These are phyloP conservation scores for Leccinellum luteum DNA, from an alignment of 768 basidiomycete genomes.

Conservation along the genomic window DNA sequence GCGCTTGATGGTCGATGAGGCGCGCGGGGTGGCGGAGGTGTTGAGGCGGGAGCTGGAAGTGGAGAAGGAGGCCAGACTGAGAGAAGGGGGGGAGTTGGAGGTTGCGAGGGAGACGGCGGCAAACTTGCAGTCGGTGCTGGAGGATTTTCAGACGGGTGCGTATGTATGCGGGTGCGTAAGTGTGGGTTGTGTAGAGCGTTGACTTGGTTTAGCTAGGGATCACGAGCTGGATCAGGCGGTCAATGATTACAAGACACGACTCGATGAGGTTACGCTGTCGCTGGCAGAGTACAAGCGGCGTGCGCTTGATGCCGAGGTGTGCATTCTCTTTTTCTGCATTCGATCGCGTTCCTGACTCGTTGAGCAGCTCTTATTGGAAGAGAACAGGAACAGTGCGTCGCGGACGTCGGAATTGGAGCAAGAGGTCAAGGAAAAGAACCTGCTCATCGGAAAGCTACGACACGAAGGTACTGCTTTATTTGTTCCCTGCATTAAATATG, in stretches of 20 bases:
- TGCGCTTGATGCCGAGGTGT: conserved; percentile 83
- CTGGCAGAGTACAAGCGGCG: conserved; percentile 91
- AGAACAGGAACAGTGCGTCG: conserved; percentile 61
- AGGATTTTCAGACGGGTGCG: conserved; percentile 93
- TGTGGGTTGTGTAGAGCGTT: background rate
- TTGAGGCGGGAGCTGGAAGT: conserved; percentile 66
- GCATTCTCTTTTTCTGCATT: conserved; percentile 13
- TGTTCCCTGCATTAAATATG: background rate
- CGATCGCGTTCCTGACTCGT: conserved; percentile 3
- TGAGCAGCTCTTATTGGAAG: conserved; percentile 68
- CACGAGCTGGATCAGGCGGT: conserved; percentile 85
- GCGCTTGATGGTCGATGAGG: conserved; percentile 68
- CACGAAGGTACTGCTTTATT: conserved; percentile 76
- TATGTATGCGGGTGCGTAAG: background rate
- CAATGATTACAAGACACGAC: conserved; percentile 74
- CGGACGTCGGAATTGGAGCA: conserved; percentile 75
- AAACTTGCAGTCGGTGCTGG: conserved; percentile 89
- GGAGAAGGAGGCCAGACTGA: conserved; percentile 56
- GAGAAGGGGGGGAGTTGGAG: conserved; percentile 57
- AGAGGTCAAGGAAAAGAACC: conserved; percentile 92
- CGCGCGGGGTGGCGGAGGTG: conserved; percentile 52
- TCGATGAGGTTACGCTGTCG: conserved; percentile 65
- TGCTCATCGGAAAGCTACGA: conserved; percentile 91
- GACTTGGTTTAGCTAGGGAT: conserved; percentile 66
- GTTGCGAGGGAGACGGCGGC: conserved; percentile 67